phyloP scores from a whole-genome alignment of 169 alveolate genomes.

The Plasmodium gaboni region DNA sequence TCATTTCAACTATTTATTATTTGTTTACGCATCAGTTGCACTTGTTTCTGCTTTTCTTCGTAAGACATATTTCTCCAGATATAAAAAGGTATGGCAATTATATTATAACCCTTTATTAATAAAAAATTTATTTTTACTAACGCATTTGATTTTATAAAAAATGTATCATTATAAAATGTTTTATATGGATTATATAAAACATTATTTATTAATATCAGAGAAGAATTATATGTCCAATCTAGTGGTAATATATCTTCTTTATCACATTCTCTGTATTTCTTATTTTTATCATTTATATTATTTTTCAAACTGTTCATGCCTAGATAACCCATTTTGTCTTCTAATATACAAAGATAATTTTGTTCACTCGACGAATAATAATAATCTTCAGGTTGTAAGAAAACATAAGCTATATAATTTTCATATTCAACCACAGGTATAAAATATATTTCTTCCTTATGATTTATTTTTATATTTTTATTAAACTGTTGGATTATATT shows the following conservation, averaged over 20 bases:
- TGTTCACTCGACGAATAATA: constrained; percentile 30
- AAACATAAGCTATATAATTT: constrained; percentile 59
- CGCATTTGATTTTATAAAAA: constrained; percentile 44
- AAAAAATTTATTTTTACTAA: constrained; percentile 66
- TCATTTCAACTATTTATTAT: constrained; percentile 11
- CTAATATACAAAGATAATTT: not conserved
- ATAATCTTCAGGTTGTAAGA: constrained; percentile 52
- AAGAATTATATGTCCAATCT: not conserved
- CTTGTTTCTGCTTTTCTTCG: constrained; percentile 14
- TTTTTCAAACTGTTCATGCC: too few relatives aligned
- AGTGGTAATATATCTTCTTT: not conserved
- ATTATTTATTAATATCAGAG: constrained; percentile 36
- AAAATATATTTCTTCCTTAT: constrained; percentile 26
- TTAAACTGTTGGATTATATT: constrained; percentile 33
- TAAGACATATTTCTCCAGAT: constrained; percentile 60
- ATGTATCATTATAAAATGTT: constrained; percentile 42
- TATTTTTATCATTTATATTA: not conserved
- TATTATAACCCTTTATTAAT: constrained; percentile 48
- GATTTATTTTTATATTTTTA: constrained; percentile 46
- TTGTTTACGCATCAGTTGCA: constrained; percentile 8
- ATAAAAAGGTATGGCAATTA: constrained; percentile 72
- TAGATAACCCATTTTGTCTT: too few relatives aligned
- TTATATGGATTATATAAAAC: constrained; percentile 59
- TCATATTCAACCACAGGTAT: constrained; percentile 58
- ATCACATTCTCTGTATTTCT: not conserved